Percentiles rank a stretch among this genome's conserved stretches.
phyloP scores from a whole-genome alignment of 2,329 filamentous ascomycete species.

The Trichoderma pleuroti region DNA sequence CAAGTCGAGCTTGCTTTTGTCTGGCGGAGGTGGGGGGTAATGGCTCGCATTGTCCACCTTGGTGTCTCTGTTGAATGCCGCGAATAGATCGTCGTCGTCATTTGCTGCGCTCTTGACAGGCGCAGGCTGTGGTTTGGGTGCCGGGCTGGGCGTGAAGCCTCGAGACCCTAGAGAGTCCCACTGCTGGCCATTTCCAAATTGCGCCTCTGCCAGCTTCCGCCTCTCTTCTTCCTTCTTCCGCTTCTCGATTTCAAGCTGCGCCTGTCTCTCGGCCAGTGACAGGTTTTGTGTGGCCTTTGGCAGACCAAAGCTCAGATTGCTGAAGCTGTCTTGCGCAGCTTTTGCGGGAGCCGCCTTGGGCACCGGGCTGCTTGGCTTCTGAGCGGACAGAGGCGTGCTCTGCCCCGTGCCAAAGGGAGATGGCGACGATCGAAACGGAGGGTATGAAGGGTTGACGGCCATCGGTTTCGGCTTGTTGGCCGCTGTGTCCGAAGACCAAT shows the following conservation, averaged over 20 bases:
- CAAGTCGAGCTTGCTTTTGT: conserved; percentile 46
- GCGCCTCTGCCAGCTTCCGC: conserved; percentile 65
- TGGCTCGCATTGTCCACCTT: conserved; percentile 64
- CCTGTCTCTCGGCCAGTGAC: conserved; percentile 73
- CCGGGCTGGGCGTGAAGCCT: conserved; percentile 39
- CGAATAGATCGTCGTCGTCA: conserved; percentile 63
- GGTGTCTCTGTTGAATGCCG: conserved; percentile 63
- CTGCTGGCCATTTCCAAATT: conserved; percentile 74
- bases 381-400: conserved; percentile 54
- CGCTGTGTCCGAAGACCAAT: conserved; percentile 51
- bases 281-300: conserved; percentile 65
- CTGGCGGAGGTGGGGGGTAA: conserved; percentile 55
- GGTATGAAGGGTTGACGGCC: conserved; percentile 45
- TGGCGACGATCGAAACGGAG: conserved; percentile 52
- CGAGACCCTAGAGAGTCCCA: conserved; percentile 69
- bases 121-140: conserved; percentile 21
- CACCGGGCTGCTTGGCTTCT: conserved; percentile 42
- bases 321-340: conserved; percentile 68
- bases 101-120: conserved; percentile 22
- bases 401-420: conserved; percentile 54
- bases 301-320: conserved; percentile 60
- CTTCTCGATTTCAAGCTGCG: conserved; percentile 62
- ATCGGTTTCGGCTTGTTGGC: conserved; percentile 36
- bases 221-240: conserved; percentile 70
- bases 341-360: conserved; percentile 48